phyloP scores from a whole-genome alignment of 306 rosid species.

The Vicia villosa region DNA sequence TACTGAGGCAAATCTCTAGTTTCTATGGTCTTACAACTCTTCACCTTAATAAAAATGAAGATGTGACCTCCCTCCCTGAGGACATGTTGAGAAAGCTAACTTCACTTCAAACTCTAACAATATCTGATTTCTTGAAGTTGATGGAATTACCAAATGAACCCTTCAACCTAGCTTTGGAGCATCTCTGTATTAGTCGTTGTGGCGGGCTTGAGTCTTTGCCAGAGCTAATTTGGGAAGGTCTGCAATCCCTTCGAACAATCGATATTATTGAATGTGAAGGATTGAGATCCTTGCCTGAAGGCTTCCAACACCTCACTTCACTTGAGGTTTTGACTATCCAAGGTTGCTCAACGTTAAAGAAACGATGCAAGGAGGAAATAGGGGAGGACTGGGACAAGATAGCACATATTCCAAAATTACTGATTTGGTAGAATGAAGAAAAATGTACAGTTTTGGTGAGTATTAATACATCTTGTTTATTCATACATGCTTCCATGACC shows the following conservation, averaged over 20 bases:
- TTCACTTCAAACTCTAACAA: not conserved
- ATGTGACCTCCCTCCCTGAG: too few relatives aligned
- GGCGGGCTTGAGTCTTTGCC: not conserved
- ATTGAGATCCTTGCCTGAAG: conserved; percentile 8
- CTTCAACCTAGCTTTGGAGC: not conserved
- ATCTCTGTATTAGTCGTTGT: not conserved
- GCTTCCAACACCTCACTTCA: not conserved
- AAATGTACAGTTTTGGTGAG: not conserved
- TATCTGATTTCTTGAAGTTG: not conserved
- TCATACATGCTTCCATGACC: too few relatives aligned
- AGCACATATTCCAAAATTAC: not conserved
- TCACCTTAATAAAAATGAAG: too few relatives aligned
- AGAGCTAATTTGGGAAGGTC: not conserved
- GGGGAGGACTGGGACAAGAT: conserved; percentile 16
- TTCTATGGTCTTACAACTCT: too few relatives aligned
- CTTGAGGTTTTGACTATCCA: not conserved
- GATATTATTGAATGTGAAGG: not conserved
- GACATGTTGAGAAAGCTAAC: not conserved
- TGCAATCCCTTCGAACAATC: not conserved
- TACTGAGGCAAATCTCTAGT: too few relatives aligned
- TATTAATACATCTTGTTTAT: too few relatives aligned
- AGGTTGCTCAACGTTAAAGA: not conserved
- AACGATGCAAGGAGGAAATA: not conserved
- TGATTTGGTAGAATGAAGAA: not conserved
- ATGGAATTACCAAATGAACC: not conserved